Evolutionary conservation across 768 basidiomycete species (phyloP), one percentile per base, ranked within the genome.

Genomic region (Daedalea quercina): DNA sequence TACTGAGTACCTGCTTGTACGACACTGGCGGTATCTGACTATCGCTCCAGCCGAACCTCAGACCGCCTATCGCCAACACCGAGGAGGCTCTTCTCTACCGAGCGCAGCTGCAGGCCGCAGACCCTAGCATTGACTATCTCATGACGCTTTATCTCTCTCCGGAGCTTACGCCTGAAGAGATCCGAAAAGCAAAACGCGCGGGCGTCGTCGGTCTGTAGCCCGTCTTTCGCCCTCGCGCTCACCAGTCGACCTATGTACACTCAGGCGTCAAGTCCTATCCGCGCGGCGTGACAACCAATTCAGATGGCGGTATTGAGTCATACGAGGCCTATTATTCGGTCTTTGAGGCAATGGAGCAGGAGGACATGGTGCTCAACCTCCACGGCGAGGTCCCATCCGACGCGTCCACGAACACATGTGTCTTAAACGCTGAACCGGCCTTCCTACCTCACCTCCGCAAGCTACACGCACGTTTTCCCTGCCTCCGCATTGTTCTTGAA

Each of bases 361-460:
- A 82, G 24, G 90, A 84, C 63, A 86, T 99, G 82, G 94, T 98
- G 19, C 77, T 99, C 41, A 98, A 98, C 70, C 76, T 99, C 33
- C 96, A 99, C 59, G 96, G 96, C 20, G 96, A 99, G 71, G 81
- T 98, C 20, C 94, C 96, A 11, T 94, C 94, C n/a, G 86, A 94
- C 58, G 67, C 83, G 3, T 58, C 69, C 41, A 70, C 76, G 87
- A 92, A 96, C 66, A 87, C 82, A 26, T 94, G 93, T 63, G 79
- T 98, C 35, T 77, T 99, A 55, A 98, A 99, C 64, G 94, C 96
- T 9, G 96, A 99, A 64, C 77, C 83, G 43, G 77, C 73, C 17
- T 99, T 99, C 72, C 77, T 98, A 17, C 87, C 89, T 0, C 94
- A 98, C 68, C 77, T 99, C 20, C 75, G 76, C 60, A 81, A 84